phyloP scores from a whole-genome alignment of 805 yeast species.

The Candida pseudoglaebosa region DNA sequence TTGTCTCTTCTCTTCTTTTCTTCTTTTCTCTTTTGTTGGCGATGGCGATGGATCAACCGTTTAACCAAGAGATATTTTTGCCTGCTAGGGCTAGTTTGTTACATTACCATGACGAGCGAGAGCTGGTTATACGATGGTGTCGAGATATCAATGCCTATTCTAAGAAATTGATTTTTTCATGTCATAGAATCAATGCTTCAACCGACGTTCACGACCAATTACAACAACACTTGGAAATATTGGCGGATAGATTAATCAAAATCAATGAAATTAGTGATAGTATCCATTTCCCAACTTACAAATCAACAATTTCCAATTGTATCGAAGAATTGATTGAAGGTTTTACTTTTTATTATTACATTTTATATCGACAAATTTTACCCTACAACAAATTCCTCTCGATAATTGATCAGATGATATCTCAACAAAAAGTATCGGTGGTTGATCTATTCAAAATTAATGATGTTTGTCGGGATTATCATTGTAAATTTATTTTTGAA shows the following conservation, averaged over 20 bases:
- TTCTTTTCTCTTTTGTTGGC: background rate
- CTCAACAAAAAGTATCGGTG: too few species aligned
- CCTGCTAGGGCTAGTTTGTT: constrained; percentile 19
- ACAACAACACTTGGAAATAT: constrained; percentile 10
- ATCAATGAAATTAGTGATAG: constrained; percentile 11
- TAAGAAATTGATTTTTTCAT: constrained; percentile 29
- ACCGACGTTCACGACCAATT: constrained; percentile 10
- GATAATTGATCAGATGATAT: constrained; percentile 3
- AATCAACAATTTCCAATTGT: constrained; percentile 20
- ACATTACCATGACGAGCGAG: constrained; percentile 28
- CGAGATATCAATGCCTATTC: constrained; percentile 37
- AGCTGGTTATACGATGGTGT: constrained; percentile 27
- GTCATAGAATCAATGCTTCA: constrained; percentile 15
- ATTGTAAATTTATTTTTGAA: constrained; percentile 10
- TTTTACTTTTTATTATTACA: constrained; percentile 20
- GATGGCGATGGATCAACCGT: constrained; percentile 1
- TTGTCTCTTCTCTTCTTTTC: too few species aligned
- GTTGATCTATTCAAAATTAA: too few species aligned
- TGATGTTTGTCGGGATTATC: background rate
- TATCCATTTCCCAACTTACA: constrained; percentile 10
- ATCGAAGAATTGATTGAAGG: constrained; percentile 26
- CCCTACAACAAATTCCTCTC: constrained; percentile 11
- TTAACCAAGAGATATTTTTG: constrained; percentile 11
- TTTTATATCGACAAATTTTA: constrained; percentile 11
- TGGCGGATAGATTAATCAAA: constrained; percentile 9